Evolutionary conservation across 345 rosid genomes (phyloP), one percentile per base, ranked within the genome.

Genomic region (thale cress (Arabidopsis thaliana)): DNA sequence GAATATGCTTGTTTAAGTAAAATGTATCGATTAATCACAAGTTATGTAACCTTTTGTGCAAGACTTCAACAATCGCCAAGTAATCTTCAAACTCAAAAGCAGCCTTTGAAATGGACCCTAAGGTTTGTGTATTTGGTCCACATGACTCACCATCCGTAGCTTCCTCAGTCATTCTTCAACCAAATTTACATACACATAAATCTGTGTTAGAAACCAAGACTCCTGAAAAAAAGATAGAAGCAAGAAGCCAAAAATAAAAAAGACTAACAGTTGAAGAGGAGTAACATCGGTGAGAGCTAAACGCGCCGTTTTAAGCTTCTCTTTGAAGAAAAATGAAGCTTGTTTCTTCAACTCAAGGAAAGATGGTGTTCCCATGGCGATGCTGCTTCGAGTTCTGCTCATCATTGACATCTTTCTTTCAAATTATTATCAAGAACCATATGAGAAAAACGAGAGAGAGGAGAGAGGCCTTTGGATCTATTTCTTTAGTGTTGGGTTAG

Each of bases 41-140:
- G 45, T 44, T 1, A 42, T 40, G 20, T 25, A 68, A 93, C 98
- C 94, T 89, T 37, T 80, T 86, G 82, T 91, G 98, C 69, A 94
- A 85, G 67, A 91, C 84, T 52, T 82, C 90, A 2, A 89, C 97
- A 37, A 94, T 94, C 78, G 86, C 83, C 80, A 84, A 83, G 65
- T 87, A 94, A 79, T 94, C 91, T 77, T 91, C 98, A 10, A 91
- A 80, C 76, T 94, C 98, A 70, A 94, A 94, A 84, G 96, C 98
- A 41, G 96, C 91, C 78, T 81, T 87, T 36, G 98, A 94, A 76
- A 94, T 91, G 32, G 84, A 84, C 53, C 89, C 84, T 46, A 94
- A 68, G 41, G 88, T 85, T 14, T 81, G 82, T 12, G 90, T 69
- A 52, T 94, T 91, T 24, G 96, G 95, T 0, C 88, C 79, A 80